These are phyloP conservation scores for Zygoascus biomembranicola DNA, from an alignment of 805 yeast species.

Conservation along the genomic window DNA sequence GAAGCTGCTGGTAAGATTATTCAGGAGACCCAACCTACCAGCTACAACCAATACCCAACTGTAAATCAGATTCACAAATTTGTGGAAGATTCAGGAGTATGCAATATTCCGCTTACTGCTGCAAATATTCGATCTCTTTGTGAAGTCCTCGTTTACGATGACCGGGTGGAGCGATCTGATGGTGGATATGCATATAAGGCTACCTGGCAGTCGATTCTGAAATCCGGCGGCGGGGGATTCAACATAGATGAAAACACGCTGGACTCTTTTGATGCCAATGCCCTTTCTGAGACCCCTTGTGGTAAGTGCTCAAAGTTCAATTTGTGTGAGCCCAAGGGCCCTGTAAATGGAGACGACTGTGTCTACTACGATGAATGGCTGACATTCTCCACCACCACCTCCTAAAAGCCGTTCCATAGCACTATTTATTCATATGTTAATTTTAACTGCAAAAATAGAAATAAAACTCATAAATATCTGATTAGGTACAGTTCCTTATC, in stretches of 20 bases:
- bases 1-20: neutral
- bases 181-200: constrained; percentile 63
- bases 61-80: constrained; percentile 70
- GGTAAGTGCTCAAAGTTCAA: constrained; percentile 25
- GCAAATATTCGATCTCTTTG: constrained; percentile 75
- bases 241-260: constrained; percentile 8
- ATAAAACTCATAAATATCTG: neutral
- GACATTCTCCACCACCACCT: neutral
- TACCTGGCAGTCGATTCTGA: constrained; percentile 59
- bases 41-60: constrained; percentile 49
- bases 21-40: constrained; percentile 29
- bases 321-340: constrained; percentile 24
- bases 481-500: constrained; percentile 6
- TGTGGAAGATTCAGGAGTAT: constrained; percentile 61
- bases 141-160: constrained; percentile 82
- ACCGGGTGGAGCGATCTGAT: constrained; percentile 60
- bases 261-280: constrained; percentile 9
- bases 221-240: constrained; percentile 1
- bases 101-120: constrained; percentile 69
- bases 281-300: constrained; percentile 27
- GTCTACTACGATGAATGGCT: constrained; percentile 29
- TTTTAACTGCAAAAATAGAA: neutral
- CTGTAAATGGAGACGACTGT: constrained; percentile 27
- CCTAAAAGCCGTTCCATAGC: neutral
- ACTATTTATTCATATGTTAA: neutral